phyloP scores from a whole-genome alignment of 495 filamentous ascomycete genomes.

The Alectoria sarmentosa region DNA sequence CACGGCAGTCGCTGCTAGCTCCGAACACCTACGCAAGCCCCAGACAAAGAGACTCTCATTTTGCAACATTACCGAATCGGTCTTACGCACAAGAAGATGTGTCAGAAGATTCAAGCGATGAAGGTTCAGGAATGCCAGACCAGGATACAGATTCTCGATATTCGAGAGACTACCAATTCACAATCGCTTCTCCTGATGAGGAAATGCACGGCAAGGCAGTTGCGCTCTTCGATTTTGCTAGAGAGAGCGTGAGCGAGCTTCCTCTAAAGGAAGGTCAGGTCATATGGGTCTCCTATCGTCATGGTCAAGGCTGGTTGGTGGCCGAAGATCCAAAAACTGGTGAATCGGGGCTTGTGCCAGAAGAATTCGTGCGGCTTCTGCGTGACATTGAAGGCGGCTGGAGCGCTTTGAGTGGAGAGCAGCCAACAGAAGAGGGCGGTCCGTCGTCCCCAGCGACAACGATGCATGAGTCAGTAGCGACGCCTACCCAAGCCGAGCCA shows the following conservation, averaged over 20 bases:
- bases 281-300: slow-evolving; percentile 91
- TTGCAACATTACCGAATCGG: slow-evolving; percentile 42
- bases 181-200: slow-evolving; percentile 90
- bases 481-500: slow-evolving; percentile 47
- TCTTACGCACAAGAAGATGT: slow-evolving; percentile 48
- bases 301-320: slow-evolving; percentile 95
- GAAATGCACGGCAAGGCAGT: slow-evolving; percentile 97
- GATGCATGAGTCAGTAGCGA: slow-evolving; percentile 33
- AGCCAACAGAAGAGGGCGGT: slow-evolving; percentile 16
- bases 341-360: slow-evolving; percentile 83
- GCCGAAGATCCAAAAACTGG: slow-evolving; percentile 93
- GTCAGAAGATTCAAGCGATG: slow-evolving; percentile 55
- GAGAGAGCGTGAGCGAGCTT: slow-evolving; percentile 95
- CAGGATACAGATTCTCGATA: slow-evolving; percentile 60
- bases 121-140: slow-evolving; percentile 45
- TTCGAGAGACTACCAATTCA: slow-evolving; percentile 87
- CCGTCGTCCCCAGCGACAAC: slow-evolving; percentile 17
- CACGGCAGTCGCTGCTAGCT: slow-evolving; percentile 46
- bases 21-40: slow-evolving; percentile 32
- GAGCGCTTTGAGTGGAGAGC: slow-evolving; percentile 39
- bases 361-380: slow-evolving; percentile 91
- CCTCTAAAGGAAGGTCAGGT: slow-evolving; percentile 90
- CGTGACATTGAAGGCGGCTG: slow-evolving; percentile 77
- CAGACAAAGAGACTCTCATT: slow-evolving; percentile 39
- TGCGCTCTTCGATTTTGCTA: slow-evolving; percentile 87